Evolutionary conservation across 352 stramenopile species (phyloP), one percentile per base, ranked within the genome.

Genomic region (Pythium monospermum): DNA sequence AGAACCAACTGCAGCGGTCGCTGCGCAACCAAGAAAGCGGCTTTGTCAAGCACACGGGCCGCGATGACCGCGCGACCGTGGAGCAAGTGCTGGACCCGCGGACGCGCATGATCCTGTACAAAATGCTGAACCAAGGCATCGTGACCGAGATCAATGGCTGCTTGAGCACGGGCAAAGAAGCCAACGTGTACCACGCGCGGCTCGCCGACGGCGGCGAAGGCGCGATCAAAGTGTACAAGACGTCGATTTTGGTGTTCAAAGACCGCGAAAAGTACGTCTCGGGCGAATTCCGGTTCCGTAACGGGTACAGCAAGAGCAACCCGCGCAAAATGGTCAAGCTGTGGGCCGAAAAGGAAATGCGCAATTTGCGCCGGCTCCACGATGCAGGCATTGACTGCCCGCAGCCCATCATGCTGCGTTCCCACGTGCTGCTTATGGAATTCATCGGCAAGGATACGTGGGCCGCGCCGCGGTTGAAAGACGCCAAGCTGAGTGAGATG

Each of bases 261-360:
- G 97, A 99, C 81, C 77, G 97, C n/a, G 96, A 99, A 57, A 98
- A 98, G 73, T 99, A 99, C 73, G 96, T 99, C 6, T 88, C 83
- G 6, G 97, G 97, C 56, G 96, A 99, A 76, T 98, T 98, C 72
- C 89, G 96, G 63, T 99, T 98, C 76, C 76, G 94, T 23, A 87
- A 98, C 46, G 96, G 96, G 39, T 99, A 99, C 71, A 98, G 89
- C 50, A 88, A 91, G 68, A 83, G 73, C 49, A 99, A 99, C 73
- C 96, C 97, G 11, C 88, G 96, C 36, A 99, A 99, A 73, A 99
- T 99, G 97, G 96, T 99, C 56, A 98, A 99, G 68, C 78, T 99
- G 19, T 99, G 97, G 97, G 96, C 97, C 5, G 96, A 99, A 73
- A 99, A 99, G 70, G 97, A 99, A 76, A 97, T 99, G 82, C 82